phyloP scores from a whole-genome alignment of 257 asterid genomes.

The Misopates orontium region DNA sequence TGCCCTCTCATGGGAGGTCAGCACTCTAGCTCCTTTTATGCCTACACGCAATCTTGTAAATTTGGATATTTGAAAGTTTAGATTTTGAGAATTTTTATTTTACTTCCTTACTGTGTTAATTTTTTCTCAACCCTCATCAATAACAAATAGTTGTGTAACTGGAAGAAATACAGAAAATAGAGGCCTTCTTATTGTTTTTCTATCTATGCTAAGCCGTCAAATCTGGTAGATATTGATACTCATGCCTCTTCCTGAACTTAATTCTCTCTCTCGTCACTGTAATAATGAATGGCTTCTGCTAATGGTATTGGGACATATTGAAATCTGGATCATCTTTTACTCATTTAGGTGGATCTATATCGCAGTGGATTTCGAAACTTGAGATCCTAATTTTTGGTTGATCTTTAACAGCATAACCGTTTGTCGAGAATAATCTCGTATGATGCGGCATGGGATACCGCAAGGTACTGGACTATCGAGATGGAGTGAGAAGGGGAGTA shows the following conservation, averaged over 20 bases:
- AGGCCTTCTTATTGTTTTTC: no score
- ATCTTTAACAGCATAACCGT: conserved; percentile 14
- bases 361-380: conserved; percentile 12
- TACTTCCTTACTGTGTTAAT: conserved; percentile 23
- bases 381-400: conserved; percentile 12
- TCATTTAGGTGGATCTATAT: conserved; percentile 13
- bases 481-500: not conserved
- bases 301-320: not conserved
- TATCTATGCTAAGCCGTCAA: conserved; percentile 13
- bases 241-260: conserved; percentile 19
- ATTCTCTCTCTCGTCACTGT: conserved; percentile 10
- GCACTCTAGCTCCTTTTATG: conserved; percentile 36
- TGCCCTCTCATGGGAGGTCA: conserved; percentile 99
- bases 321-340: conserved; percentile 15
- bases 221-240: conserved; percentile 10
- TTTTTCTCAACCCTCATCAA: not conserved
- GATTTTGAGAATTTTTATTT: not conserved
- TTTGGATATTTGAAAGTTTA: conserved; percentile 11
- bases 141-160: no score
- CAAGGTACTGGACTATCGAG: not conserved
- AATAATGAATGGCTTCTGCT: conserved; percentile 3
- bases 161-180: no score
- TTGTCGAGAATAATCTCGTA: conserved; percentile 4
- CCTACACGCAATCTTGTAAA: conserved; percentile 13
- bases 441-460: not conserved